These are phyloP conservation scores for Prunus salicina DNA, from an alignment of 306 rosid genomes.

Conservation along the genomic window DNA sequence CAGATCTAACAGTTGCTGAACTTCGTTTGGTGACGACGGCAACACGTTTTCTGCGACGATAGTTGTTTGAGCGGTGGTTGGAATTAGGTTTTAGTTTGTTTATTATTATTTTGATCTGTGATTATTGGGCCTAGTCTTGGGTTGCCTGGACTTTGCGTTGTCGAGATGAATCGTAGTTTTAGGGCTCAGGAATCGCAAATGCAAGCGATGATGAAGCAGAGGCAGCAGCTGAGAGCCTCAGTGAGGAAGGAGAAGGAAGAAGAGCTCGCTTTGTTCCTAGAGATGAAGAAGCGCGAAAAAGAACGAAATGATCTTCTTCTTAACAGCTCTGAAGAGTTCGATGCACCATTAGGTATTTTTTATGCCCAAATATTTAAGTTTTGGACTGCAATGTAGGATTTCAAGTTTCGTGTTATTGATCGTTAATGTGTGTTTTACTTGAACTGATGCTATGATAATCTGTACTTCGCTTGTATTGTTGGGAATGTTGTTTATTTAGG, in stretches of 20 bases:
- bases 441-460: background rate
- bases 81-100: slow-evolving; percentile 20
- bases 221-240: slow-evolving; percentile 54
- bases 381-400: background rate
- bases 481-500: background rate
- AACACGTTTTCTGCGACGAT: slow-evolving; percentile 24
- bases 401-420: background rate
- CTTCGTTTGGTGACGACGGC: slow-evolving; percentile 11
- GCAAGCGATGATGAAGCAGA: slow-evolving; percentile 60
- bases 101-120: slow-evolving; percentile 21
- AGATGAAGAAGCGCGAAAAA: slow-evolving; percentile 90
- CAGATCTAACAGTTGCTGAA: slow-evolving; percentile 34
- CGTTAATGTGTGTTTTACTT: background rate
- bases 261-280: slow-evolving; percentile 78
- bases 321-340: slow-evolving; percentile 63
- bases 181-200: slow-evolving; percentile 76
- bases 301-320: slow-evolving; percentile 82
- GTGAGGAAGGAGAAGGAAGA: slow-evolving; percentile 77
- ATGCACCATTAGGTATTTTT: slow-evolving; percentile 59
- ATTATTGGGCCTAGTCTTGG: slow-evolving; percentile 6
- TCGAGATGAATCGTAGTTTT: slow-evolving; percentile 83
- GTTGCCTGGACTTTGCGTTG: slow-evolving; percentile 27
- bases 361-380: background rate
- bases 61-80: slow-evolving; percentile 24
- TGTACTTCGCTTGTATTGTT: background rate